Base-by-base conservation (phyloP, 2,329 filamentous ascomycete species). In the Stagonosporopsis cucurbitacearum region DNA sequence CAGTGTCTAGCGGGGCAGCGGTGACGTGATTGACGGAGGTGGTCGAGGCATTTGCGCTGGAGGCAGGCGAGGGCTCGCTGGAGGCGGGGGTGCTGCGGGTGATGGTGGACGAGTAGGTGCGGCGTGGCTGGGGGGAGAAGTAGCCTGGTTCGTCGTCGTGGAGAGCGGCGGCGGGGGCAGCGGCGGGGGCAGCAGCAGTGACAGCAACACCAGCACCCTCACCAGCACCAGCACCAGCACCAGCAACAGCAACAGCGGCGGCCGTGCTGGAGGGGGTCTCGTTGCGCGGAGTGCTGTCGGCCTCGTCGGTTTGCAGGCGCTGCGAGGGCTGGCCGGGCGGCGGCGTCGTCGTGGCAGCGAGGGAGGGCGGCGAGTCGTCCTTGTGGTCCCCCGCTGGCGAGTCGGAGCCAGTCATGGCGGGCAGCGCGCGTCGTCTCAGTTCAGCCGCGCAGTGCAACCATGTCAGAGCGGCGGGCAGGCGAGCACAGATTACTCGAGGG, bases 271-370 rank as follows among this genome's bases (percentile, higher is more conserved):
- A 72, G 48, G 76, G 76, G 42, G 72, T 58, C 62, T 78, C 77
- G 6, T 76, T 77, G 53, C 75, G 73, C 43, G 76, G 75, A 13
- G 77, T 79, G 59, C 64, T 69, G 66, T 77, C 75, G 32, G 66
- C 60, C 51, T 76, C 69, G 33, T 68, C 68, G 50, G 58, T 58
- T 22, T 42, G 51, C 32, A 36, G 52, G 17, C 13, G 33, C 28
- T 53, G 46, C 22, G 37, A 43, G 20, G 40, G 52, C 20, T 22
- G n/a, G n/a, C n/a, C n/a, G n/a, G n/a, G n/a, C n/a, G n/a, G n/a
- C n/a, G n/a, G n/a, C n/a, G n/a, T n/a, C n/a, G n/a, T n/a, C n/a
- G n/a, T n/a, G 41, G 52, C 30, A 49, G 32, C 41, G 53, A 42
- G 52, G 40, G 45, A 53, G 60, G 50, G 54, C 55, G 63, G 54